Percentiles rank a stretch among this genome's conserved stretches.
These are phyloP conservation scores for Aspergillus calidoustus DNA, from an alignment of 2,329 filamentous ascomycete species.

Conservation along the genomic window DNA sequence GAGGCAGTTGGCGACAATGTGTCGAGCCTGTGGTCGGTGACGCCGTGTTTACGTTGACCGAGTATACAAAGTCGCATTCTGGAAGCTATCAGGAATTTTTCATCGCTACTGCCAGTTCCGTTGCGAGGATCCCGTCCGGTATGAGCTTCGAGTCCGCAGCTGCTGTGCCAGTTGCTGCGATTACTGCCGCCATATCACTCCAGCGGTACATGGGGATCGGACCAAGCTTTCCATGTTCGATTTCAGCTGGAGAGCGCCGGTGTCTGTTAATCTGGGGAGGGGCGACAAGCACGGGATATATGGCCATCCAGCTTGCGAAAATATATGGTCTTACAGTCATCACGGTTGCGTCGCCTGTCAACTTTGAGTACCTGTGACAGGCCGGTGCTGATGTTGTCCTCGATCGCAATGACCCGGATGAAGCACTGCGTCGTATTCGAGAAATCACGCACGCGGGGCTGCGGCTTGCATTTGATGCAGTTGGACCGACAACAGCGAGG, in stretches of 20 bases:
- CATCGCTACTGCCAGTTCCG: background rate
- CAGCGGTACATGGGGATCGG: background rate
- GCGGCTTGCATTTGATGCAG: background rate
- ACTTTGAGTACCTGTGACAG: background rate
- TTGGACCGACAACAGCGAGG: background rate
- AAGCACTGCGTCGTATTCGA: background rate
- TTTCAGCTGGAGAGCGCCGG: background rate
- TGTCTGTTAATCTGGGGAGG: background rate
- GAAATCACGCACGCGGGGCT: background rate
- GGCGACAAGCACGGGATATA: background rate
- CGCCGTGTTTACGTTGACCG: background rate
- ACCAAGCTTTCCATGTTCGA: background rate
- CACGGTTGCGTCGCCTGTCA: background rate
- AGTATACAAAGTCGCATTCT: background rate
- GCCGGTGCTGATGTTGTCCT: background rate
- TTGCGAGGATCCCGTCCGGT: background rate
- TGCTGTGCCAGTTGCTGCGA: background rate
- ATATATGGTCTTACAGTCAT: background rate
- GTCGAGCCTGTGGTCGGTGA: background rate
- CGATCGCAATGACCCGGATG: background rate
- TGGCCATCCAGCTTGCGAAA: background rate
- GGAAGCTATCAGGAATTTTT: background rate
- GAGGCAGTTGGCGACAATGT: background rate
- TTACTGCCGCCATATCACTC: background rate
- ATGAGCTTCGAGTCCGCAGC: background rate